Evolutionary conservation across 2,329 filamentous ascomycete species (phyloP).

Genomic region (Ampelomyces quisqualis): DNA sequence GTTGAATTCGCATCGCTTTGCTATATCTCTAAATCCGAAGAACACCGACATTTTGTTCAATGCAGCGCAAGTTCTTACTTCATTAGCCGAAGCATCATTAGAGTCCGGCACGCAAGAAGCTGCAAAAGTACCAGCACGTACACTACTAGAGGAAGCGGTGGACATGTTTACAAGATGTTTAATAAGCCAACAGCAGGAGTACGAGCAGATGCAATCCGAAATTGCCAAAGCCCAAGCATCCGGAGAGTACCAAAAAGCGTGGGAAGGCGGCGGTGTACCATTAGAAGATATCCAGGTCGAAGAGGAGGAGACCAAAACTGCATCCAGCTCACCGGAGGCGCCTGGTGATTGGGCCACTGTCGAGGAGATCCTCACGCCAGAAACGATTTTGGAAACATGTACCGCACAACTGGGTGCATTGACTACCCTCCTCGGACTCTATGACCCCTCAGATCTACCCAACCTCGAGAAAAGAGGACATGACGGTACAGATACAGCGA

Average conservation of each 20-base stretch:
- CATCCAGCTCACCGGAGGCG: slow-evolving; percentile 30
- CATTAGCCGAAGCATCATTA: slow-evolving; percentile 61
- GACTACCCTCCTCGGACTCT: slow-evolving; percentile 51
- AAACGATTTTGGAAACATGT: slow-evolving; percentile 67
- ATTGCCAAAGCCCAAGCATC: slow-evolving; percentile 35
- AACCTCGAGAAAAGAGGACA: slow-evolving; percentile 60
- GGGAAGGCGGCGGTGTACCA: slow-evolving; percentile 14
- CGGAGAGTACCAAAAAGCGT: slow-evolving; percentile 23
- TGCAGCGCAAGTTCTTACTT: slow-evolving; percentile 67
- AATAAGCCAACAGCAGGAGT: slow-evolving; percentile 48
- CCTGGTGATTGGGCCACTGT: slow-evolving; percentile 66
- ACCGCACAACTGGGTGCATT: slow-evolving; percentile 59
- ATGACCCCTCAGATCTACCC: slow-evolving; percentile 50
- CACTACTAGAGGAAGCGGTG: slow-evolving; percentile 61
- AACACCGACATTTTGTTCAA: slow-evolving; percentile 72
- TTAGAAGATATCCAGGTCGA: slow-evolving; percentile 11
- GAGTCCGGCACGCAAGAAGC: slow-evolving; percentile 51
- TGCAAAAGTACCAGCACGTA: slow-evolving; percentile 50
- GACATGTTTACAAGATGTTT: slow-evolving; percentile 59
- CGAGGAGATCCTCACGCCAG: slow-evolving; percentile 65
- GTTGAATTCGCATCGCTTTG: slow-evolving; percentile 64
- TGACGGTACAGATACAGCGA: slow-evolving; percentile 55
- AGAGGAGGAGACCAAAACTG: slow-evolving; percentile 27
- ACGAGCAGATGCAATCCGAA: slow-evolving; percentile 43
- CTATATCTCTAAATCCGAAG: slow-evolving; percentile 59